Conservation (phyloP, 345 rosid genomes). For the Hevea brasiliensis region DNA sequence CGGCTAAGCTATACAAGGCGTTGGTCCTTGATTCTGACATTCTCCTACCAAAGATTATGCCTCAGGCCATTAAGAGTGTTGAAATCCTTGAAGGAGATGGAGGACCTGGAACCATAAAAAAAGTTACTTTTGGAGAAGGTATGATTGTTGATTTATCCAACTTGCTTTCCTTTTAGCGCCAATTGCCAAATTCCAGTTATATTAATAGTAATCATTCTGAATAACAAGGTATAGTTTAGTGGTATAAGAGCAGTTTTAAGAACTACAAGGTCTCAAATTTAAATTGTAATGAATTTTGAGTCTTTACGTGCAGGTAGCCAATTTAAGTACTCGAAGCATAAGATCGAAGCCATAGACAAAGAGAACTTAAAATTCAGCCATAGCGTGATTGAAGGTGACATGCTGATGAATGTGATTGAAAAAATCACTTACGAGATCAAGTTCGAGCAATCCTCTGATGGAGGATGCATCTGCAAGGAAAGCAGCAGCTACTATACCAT, state of each 20-base stretch:
- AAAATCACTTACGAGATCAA: constrained; percentile 29
- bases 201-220: too few relatives aligned
- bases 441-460: constrained; percentile 24
- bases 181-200: too few relatives aligned
- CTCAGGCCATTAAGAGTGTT: constrained; percentile 29
- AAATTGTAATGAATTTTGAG: too few relatives aligned
- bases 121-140: too few relatives aligned
- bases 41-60: constrained; percentile 37
- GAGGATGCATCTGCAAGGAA: constrained; percentile 40
- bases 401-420: constrained; percentile 24
- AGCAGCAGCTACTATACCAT: constrained; percentile 27
- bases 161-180: too few relatives aligned
- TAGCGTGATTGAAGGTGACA: neutral
- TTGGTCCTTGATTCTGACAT: constrained; percentile 24
- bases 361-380: neutral
- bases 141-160: constrained; percentile 36
- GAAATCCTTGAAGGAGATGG: constrained; percentile 36
- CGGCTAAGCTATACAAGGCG: constrained; percentile 33
- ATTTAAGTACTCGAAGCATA: neutral
- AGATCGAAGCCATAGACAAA: constrained; percentile 2
- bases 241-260: too few relatives aligned
- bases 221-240: too few relatives aligned
- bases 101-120: too few relatives aligned
- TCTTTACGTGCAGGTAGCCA: neutral
- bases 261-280: too few relatives aligned